phyloP scores from a whole-genome alignment of 2,329 filamentous ascomycete genomes.

The Pseudonectria foliicola region DNA sequence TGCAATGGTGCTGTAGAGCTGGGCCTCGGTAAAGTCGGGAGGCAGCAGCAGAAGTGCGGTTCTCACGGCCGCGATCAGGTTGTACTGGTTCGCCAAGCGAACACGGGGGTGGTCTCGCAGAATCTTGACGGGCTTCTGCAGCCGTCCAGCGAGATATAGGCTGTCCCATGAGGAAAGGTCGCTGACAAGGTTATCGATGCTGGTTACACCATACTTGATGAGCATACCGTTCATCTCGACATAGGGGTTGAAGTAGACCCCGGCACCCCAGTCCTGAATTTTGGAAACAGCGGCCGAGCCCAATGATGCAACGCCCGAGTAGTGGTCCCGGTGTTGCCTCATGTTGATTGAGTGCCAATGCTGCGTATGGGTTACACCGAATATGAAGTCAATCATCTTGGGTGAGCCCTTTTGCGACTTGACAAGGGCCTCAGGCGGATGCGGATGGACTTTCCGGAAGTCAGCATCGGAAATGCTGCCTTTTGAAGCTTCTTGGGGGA shows the following conservation, averaged over 20 bases:
- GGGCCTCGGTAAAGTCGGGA: constrained; percentile 72
- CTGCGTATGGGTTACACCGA: constrained; percentile 87
- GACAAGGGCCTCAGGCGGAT: constrained; percentile 71
- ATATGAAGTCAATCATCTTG: constrained; percentile 98
- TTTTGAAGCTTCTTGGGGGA: constrained; percentile 62
- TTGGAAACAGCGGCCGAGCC: constrained; percentile 80
- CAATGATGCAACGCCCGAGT: constrained; percentile 75
- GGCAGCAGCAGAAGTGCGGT: constrained; percentile 84
- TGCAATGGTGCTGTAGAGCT: constrained; percentile 86
- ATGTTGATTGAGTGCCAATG: constrained; percentile 97
- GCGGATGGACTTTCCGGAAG: constrained; percentile 65
- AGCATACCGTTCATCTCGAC: constrained; percentile 90
- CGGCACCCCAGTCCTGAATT: constrained; percentile 88
- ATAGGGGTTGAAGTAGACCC: constrained; percentile 96
- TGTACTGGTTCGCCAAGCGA: constrained; percentile 90
- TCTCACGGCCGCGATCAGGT: constrained; percentile 83
- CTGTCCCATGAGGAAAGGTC: constrained; percentile 91
- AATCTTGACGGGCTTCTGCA: constrained; percentile 98
- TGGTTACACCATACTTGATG: constrained; percentile 97
- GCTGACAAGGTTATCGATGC: constrained; percentile 77
- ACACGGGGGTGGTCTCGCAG: constrained; percentile 88
- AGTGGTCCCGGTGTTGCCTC: constrained; percentile 81
- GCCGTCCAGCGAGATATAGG: constrained; percentile 87
- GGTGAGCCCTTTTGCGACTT: constrained; percentile 81
- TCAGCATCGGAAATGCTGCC: constrained; percentile 48